Base-by-base conservation (phyloP, 768 basidiomycete genomes). In the Agrocybe praecox region DNA sequence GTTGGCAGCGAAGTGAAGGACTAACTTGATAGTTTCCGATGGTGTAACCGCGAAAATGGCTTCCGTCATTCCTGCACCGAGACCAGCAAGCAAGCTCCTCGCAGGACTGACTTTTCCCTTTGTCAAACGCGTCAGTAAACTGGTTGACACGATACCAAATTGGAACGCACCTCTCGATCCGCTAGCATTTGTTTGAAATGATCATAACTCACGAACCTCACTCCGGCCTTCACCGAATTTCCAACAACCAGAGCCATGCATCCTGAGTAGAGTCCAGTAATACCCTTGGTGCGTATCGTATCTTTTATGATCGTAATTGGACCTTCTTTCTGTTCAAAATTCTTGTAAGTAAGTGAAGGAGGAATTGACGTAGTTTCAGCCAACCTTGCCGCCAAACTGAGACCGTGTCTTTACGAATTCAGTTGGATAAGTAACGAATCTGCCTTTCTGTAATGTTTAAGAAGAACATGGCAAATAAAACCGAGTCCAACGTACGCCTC, bases 11-110 rank as follows among this genome's bases (percentile, higher is more conserved):
- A 8, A 14, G 2, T 34, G 1, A 53, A 14, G 18, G 1, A 72
- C 90, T 42, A 47, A 96, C 96, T 99, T 99, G 79, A 98, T 97
- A 0, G 96, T 98, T 71, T 99, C 96, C 12, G 93, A 95, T 2
- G 96, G 96, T 0, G 96, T 98, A 2, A 99, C 96, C 1, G 96
- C 96, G 54, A 98, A 85, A 19, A 98, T 69, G 0, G 96, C 94
- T 71, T 98, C 96, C 65, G 79, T 89, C 86, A 94, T 85, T 3
- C 96, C 96, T 2, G 96, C 96, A 26, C 89, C 89, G 11, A 92
- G 74, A 26, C 91, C 90, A 57, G 91, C 90, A 86, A 64, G 65
- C 29, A 98, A 80, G 74, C 94, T 95, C 33, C 88, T 76, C 6
- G 93, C 88, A 0, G 96, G 87, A 57, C 85, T 90, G 42, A 98